Percentiles rank a stretch among this genome's conserved stretches.
phyloP scores from a whole-genome alignment of 2,329 filamentous ascomycete genomes.

The Phialocephala subalpina region DNA sequence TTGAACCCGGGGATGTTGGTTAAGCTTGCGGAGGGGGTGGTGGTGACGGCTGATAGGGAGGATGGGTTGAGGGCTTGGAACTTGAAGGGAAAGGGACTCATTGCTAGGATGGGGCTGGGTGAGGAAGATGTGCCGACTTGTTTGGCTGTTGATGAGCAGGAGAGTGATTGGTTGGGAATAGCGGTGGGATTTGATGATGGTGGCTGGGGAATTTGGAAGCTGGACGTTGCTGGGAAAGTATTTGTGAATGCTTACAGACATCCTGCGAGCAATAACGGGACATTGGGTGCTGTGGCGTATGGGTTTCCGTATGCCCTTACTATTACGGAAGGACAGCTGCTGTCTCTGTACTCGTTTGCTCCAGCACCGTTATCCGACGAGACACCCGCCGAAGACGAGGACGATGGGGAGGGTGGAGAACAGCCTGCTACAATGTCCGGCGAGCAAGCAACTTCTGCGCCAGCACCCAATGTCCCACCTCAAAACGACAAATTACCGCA shows the following conservation, averaged over 20 bases:
- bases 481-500: slow-evolving; percentile 5
- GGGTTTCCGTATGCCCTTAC: slow-evolving; percentile 80
- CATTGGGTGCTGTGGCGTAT: slow-evolving; percentile 75
- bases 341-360: slow-evolving; percentile 78
- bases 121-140: slow-evolving; percentile 59
- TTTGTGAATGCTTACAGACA: slow-evolving; percentile 36
- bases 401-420: background rate
- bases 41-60: slow-evolving; percentile 76
- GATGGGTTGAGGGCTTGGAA: slow-evolving; percentile 83
- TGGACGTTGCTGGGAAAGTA: slow-evolving; percentile 54
- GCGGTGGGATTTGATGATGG: slow-evolving; percentile 77
- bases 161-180: slow-evolving; percentile 61
- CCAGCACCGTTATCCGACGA: slow-evolving; percentile 40
- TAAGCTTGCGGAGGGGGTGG: slow-evolving; percentile 77
- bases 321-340: slow-evolving; percentile 75
- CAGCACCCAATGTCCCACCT: background rate
- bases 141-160: slow-evolving; percentile 69
- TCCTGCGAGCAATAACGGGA: slow-evolving; percentile 39
- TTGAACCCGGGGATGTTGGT: slow-evolving; percentile 70
- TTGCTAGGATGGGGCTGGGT: slow-evolving; percentile 59
- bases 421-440: no score
- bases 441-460: background rate
- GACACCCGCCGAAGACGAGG: slow-evolving; percentile 16
- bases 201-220: slow-evolving; percentile 72
- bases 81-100: slow-evolving; percentile 66